phyloP scores from a whole-genome alignment of 768 basidiomycete genomes.

The Pleurotus citrinopileatus region DNA sequence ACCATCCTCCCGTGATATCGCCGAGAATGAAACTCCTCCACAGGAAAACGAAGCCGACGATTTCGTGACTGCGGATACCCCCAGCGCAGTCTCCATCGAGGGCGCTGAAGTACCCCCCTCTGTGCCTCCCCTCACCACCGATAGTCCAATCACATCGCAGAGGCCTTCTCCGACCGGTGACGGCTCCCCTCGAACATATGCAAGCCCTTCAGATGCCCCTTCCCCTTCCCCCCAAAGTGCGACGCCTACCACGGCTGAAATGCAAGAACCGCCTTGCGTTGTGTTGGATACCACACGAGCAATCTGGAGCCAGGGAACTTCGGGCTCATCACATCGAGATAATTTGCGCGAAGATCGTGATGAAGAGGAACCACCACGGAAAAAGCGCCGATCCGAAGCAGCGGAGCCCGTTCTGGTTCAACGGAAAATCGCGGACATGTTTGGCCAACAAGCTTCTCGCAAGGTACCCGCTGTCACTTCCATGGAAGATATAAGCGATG shows the following conservation, averaged over 20 bases:
- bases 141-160: too few relatives aligned
- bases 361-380: constrained; percentile 26
- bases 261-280: constrained; percentile 18
- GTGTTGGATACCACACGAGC: constrained; percentile 52
- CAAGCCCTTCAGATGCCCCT: too few relatives aligned
- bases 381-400: constrained; percentile 28
- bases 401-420: constrained; percentile 1
- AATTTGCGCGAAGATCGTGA: constrained; percentile 13
- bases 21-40: too few relatives aligned
- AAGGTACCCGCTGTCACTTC: neutral
- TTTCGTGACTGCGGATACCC: too few relatives aligned
- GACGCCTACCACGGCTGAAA: neutral
- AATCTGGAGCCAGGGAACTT: constrained; percentile 30
- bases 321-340: neutral
- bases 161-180: too few relatives aligned
- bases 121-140: too few relatives aligned
- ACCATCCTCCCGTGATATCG: too few relatives aligned
- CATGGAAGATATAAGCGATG: constrained; percentile 14
- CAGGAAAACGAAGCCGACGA: too few relatives aligned
- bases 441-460: neutral
- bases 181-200: too few relatives aligned
- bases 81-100: too few relatives aligned
- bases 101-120: too few relatives aligned
- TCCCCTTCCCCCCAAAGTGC: too few relatives aligned
- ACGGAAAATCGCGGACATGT: constrained; percentile 7